Evolutionary conservation across 2,329 filamentous ascomycete species (phyloP).

Genomic region (Aspergillus chevalieri): DNA sequence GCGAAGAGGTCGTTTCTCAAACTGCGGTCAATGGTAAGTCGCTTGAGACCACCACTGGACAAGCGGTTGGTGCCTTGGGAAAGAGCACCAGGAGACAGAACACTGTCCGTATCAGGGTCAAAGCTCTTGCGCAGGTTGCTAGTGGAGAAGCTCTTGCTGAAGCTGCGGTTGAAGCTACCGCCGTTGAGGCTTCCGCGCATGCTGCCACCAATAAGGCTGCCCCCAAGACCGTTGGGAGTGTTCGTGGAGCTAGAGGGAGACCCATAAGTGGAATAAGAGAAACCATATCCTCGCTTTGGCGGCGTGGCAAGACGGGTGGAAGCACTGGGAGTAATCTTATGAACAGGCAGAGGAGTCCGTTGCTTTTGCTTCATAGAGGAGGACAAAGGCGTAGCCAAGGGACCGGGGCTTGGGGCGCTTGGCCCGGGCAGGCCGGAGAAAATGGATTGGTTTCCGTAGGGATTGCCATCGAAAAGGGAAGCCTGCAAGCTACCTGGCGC

Average conservation of each 20-base stretch:
- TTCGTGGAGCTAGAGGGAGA: constrained; percentile 67
- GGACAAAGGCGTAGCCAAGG: constrained; percentile 82
- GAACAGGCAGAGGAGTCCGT: constrained; percentile 73
- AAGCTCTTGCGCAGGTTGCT: constrained; percentile 79
- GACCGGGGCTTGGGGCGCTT: constrained; percentile 66
- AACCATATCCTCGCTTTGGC: constrained; percentile 81
- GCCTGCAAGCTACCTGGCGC: constrained; percentile 56
- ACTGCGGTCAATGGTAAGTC: constrained; percentile 84
- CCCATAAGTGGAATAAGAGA: constrained; percentile 87
- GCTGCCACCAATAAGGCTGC: constrained; percentile 52
- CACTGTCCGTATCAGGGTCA: constrained; percentile 70
- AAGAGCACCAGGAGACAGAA: constrained; percentile 79
- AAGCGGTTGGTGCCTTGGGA: constrained; percentile 61
- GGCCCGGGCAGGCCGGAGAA: constrained; percentile 67
- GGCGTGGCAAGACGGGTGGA: constrained; percentile 76
- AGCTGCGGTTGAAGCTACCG: constrained; percentile 59
- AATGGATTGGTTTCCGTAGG: constrained; percentile 82
- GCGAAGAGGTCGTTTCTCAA: constrained; percentile 62
- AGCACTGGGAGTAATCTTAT: constrained; percentile 77
- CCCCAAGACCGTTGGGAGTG: constrained; percentile 61
- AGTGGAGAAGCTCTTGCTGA: constrained; percentile 83
- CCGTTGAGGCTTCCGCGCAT: constrained; percentile 34
- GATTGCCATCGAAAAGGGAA: constrained; percentile 74
- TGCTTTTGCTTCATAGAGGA: constrained; percentile 71
- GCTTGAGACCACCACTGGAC: constrained; percentile 71